These are phyloP conservation scores for Aspergillus funiculosus DNA, from an alignment of 495 filamentous ascomycete species.

Conservation along the genomic window DNA sequence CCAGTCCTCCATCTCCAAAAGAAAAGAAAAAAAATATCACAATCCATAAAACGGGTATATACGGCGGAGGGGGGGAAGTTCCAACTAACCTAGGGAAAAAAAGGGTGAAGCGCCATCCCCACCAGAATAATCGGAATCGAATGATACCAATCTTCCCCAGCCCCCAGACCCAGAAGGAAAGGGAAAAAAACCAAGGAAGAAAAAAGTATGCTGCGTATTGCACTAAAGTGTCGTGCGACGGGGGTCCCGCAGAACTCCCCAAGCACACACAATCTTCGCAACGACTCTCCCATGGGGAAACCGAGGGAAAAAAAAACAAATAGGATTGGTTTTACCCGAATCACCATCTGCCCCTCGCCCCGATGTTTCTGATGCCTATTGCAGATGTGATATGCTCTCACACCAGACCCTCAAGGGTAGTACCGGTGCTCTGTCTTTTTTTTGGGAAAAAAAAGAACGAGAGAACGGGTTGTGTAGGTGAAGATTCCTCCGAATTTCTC, in stretches of 20 bases:
- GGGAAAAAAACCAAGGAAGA: slow-evolving; percentile 21
- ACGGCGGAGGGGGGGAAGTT: no score
- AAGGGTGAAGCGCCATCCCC: slow-evolving; percentile 71
- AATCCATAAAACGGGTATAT: no score
- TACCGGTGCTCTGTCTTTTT: slow-evolving; percentile 32
- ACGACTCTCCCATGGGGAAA: slow-evolving; percentile 79
- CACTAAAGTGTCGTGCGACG: slow-evolving; percentile 93
- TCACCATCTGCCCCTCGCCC: slow-evolving; percentile 29
- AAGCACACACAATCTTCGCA: slow-evolving; percentile 88
- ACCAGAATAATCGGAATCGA: slow-evolving; percentile 99
- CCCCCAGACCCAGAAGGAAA: slow-evolving; percentile 28
- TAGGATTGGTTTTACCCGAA: neutral
- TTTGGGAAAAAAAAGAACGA: slow-evolving; percentile 14
- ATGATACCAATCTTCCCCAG: slow-evolving; percentile 60
- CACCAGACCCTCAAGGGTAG: slow-evolving; percentile 93
- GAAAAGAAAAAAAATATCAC: slow-evolving; percentile 4
- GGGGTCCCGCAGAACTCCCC: no score
- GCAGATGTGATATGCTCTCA: slow-evolving; percentile 72
- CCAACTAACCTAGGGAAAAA: slow-evolving; percentile 61
- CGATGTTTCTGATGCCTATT: slow-evolving; percentile 99
- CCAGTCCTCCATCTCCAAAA: slow-evolving; percentile 20
- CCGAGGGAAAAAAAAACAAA: slow-evolving; percentile 14
- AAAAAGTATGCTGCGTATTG: slow-evolving; percentile 90
- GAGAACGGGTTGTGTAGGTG: slow-evolving; percentile 49
- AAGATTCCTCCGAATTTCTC: slow-evolving; percentile 99